phyloP scores from a whole-genome alignment of 2,329 filamentous ascomycete genomes.

The Neodidymelliopsis sp. region DNA sequence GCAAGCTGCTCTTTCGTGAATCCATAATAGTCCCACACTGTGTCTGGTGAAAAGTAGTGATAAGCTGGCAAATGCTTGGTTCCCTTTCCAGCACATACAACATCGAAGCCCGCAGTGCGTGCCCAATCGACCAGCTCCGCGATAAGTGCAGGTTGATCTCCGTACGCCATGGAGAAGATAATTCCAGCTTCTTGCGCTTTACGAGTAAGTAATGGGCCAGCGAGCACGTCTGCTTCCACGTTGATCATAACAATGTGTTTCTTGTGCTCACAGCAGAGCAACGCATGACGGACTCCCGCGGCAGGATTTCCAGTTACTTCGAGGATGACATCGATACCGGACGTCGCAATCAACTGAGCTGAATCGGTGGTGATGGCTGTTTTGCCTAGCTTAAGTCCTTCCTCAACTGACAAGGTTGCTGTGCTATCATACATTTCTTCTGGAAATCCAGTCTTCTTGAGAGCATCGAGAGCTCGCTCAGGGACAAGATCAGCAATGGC shows the following conservation, averaged over 20 bases:
- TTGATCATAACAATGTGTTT: constrained; percentile 60
- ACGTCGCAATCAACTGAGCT: constrained; percentile 52
- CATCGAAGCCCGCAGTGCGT: constrained; percentile 54
- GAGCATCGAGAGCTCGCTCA: constrained; percentile 51
- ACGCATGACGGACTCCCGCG: constrained; percentile 54
- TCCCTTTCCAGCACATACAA: constrained; percentile 56
- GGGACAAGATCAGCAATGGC: constrained; percentile 55
- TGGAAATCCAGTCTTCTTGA: constrained; percentile 53
- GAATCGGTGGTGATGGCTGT: constrained; percentile 55
- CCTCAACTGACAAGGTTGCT: constrained; percentile 29
- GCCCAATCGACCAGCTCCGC: constrained; percentile 56
- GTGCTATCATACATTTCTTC: constrained; percentile 50
- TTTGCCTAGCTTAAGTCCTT: constrained; percentile 52
- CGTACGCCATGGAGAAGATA: constrained; percentile 58
- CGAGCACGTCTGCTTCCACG: constrained; percentile 56
- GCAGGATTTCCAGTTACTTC: constrained; percentile 56
- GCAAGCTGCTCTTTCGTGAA: constrained; percentile 56
- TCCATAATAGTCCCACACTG: constrained; percentile 57
- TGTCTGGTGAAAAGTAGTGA: constrained; percentile 57
- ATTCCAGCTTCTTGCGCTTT: constrained; percentile 56
- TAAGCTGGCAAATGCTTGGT: constrained; percentile 58
- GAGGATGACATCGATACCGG: constrained; percentile 55
- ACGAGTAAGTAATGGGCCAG: constrained; percentile 52
- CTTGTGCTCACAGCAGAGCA: constrained; percentile 56
- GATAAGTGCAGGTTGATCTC: constrained; percentile 56